These are phyloP conservation scores for Zygoascus biomembranicola DNA, from an alignment of 805 yeast genomes.

Conservation along the genomic window DNA sequence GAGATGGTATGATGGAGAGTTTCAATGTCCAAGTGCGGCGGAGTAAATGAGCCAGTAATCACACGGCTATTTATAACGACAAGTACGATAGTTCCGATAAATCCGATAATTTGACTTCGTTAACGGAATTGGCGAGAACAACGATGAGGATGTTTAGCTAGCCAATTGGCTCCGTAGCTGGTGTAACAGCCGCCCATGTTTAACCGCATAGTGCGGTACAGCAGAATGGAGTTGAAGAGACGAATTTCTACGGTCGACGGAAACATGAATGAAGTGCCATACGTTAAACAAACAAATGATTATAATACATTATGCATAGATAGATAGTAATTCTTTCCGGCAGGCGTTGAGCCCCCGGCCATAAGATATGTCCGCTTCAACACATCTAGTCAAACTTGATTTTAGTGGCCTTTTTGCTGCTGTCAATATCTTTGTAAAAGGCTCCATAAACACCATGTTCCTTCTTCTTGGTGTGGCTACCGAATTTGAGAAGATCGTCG, in stretches of 20 bases:
- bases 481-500: conserved; percentile 86
- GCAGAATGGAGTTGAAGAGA: too few species aligned
- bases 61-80: background rate
- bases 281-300: background rate
- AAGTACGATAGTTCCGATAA: too few species aligned
- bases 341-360: background rate
- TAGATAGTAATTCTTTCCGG: background rate
- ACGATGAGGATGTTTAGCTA: background rate
- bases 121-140: background rate
- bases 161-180: too few species aligned
- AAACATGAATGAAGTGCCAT: too few species aligned
- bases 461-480: conserved; percentile 97
- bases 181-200: too few species aligned
- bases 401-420: conserved; percentile 74
- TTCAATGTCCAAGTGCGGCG: background rate
- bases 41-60: background rate
- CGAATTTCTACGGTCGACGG: too few species aligned
- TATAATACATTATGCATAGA: background rate
- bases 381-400: conserved; percentile 58
- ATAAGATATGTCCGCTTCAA: background rate
- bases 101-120: too few species aligned
- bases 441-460: conserved; percentile 98
- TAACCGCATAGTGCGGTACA: too few species aligned
- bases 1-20: background rate
- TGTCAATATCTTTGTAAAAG: conserved; percentile 86